These are phyloP conservation scores for Drechslera avenae DNA, from an alignment of 2,329 filamentous ascomycete genomes.

Conservation along the genomic window DNA sequence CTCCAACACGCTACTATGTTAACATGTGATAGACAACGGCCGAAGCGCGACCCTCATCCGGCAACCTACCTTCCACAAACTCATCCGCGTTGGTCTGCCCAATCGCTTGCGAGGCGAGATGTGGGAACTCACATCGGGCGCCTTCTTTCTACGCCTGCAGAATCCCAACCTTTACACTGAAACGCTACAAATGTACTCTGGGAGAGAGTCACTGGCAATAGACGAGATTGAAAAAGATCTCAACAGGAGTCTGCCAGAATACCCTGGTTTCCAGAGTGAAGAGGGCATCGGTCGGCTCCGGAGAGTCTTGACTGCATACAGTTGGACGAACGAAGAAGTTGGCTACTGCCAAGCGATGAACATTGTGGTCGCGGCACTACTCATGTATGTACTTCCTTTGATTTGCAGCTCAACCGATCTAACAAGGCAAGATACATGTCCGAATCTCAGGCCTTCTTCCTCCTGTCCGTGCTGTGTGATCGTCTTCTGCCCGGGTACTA, in stretches of 20 bases:
- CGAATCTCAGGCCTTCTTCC: conserved; percentile 91
- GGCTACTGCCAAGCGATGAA: conserved; percentile 99
- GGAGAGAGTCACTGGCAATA: conserved; percentile 89
- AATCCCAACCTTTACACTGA: conserved; percentile 83
- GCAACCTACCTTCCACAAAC: conserved; percentile 96
- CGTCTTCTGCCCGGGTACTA: conserved; percentile 95
- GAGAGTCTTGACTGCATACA: conserved; percentile 93
- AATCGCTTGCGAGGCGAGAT: conserved; percentile 92
- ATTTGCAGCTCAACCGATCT: conserved; percentile 23
- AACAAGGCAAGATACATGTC: conserved; percentile 77
- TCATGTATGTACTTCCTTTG: conserved; percentile 67
- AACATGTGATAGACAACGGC: conserved; percentile 71
- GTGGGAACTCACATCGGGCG: conserved; percentile 94
- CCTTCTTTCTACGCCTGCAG: conserved; percentile 84
- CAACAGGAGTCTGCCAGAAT: conserved; percentile 94
- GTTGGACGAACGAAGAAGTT: conserved; percentile 93
- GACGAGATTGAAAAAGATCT: conserved; percentile 99
- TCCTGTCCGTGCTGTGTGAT: conserved; percentile 89
- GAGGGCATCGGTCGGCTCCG: conserved; percentile 90
- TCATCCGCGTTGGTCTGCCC: conserved; percentile 92
- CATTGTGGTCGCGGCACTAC: conserved; percentile 94
- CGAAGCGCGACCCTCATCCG: conserved; percentile 89
- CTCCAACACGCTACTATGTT: conserved; percentile 2
- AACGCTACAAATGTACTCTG: conserved; percentile 80
- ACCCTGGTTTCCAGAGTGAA: conserved; percentile 94